These are phyloP conservation scores for Vitis cinerea DNA, from an alignment of 164 flowering plant species.

Conservation along the genomic window DNA sequence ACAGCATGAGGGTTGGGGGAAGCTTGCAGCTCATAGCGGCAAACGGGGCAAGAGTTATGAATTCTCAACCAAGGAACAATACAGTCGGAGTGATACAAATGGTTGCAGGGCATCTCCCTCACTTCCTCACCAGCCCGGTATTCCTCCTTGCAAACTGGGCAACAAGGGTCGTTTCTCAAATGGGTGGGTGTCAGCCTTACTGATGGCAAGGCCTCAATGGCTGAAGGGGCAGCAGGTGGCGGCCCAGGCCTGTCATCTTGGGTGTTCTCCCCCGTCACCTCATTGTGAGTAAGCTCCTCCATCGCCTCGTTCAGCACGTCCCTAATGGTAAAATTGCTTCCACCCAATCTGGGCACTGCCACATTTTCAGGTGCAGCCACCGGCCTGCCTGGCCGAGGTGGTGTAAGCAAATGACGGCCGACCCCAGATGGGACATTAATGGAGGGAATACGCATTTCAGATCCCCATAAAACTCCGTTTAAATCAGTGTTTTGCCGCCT, in stretches of 20 bases:
- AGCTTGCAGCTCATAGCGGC: conserved; percentile 34
- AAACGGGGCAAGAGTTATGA: conserved; percentile 50
- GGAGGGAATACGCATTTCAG: conserved; percentile 4
- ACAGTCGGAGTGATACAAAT: conserved; percentile 51
- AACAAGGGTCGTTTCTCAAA: conserved; percentile 20
- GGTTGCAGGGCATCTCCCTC: conserved; percentile 45
- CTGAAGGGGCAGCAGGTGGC: conserved; percentile 26
- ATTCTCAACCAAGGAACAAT: conserved; percentile 47
- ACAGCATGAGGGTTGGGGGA: not conserved
- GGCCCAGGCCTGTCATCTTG: conserved; percentile 27
- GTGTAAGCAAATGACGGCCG: conserved; percentile 22
- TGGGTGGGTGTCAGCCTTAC: conserved; percentile 23
- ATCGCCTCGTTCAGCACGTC: not conserved
- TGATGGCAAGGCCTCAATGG: conserved; percentile 33
- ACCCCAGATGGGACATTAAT: conserved; percentile 20
- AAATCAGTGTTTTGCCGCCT: not conserved
- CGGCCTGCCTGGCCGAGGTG: conserved; percentile 6
- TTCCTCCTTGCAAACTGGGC: conserved; percentile 52
- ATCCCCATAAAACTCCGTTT: conserved; percentile 7
- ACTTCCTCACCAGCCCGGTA: conserved; percentile 34
- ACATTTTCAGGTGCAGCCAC: not conserved
- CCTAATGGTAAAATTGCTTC: not conserved
- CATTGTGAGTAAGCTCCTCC: not conserved
- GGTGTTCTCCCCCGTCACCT: conserved; percentile 6
- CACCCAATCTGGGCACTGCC: not conserved